Evolutionary conservation across 345 rosid genomes (phyloP), one percentile per base, ranked within the genome.

Genomic region (Gynandropsis gynandra): DNA sequence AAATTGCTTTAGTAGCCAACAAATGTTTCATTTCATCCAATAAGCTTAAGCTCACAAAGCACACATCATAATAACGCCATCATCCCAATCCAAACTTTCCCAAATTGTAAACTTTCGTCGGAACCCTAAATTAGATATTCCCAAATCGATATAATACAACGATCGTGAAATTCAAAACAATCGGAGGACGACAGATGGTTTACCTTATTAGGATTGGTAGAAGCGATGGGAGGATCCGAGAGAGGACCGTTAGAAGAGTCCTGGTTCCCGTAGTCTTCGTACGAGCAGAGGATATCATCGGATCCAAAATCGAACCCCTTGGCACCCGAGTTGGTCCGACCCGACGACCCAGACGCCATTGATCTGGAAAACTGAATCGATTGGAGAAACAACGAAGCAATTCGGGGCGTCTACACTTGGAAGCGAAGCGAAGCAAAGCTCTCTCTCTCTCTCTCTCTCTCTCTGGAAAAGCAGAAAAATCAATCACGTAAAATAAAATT

Each of bases 251-350:
- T 85, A 39, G 92, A 49, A 1, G 89, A 62, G 49, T 93, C 96
- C 71, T 82, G 89, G 62, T 76, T 79, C 46, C 68, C 66, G 70
- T 65, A 85, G 60, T 85, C 97, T 34, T 92, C 93, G 64, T 92
- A 92, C 5, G 98, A 82, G 81, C 95, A 88, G 65, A 93, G 99
- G 61, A 93, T 93, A 53, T 93, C 99, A 71, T 88, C 97, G 58
- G 99, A 69, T 9, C 75, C 94, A 18, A 93, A 93, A 80, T 88
- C 97, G 64, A 85, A 93, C 1, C 92, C 95, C 59, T 83, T 85
- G 21, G 94, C 71, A 47, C 77, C 82, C 33, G 87, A 56, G 58
- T 68, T 80, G 63, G 65, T 66, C 68, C 87, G 75, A 61, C 78
- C 92, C 52, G 92, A 77, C 27, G 95, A 71, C 32, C 95, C 89